phyloP scores from a whole-genome alignment of 306 rosid genomes.

The Urtica urens region DNA sequence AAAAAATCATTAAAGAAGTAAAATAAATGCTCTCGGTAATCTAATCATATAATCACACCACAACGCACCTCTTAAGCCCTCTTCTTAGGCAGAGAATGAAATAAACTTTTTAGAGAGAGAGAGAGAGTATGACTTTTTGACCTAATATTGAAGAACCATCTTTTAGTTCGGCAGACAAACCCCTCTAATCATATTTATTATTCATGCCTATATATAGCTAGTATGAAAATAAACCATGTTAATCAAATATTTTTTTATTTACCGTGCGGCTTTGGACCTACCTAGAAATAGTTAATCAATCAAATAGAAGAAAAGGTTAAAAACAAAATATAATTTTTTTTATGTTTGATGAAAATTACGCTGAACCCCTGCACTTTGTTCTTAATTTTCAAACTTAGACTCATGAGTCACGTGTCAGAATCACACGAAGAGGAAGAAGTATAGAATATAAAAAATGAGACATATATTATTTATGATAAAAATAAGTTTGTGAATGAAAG shows the following conservation, averaged over 20 bases:
- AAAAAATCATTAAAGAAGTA: slow-evolving; percentile 13
- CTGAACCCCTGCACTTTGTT: not conserved
- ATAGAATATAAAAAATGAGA: not conserved
- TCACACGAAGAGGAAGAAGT: too few species aligned
- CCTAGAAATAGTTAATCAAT: not conserved
- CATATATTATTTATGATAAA: too few species aligned
- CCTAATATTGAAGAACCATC: slow-evolving; percentile 14
- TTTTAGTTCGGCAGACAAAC: slow-evolving; percentile 17
- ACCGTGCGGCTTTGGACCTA: slow-evolving; percentile 4
- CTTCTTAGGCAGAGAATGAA: slow-evolving; percentile 23
- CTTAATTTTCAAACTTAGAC: not conserved
- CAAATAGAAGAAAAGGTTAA: not conserved
- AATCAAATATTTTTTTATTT: too few species aligned
- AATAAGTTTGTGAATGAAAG: slow-evolving; percentile 5
- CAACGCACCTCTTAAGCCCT: slow-evolving; percentile 11
- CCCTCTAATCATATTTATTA: not conserved
- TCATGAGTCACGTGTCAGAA: slow-evolving; percentile 10
- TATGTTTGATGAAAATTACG: not conserved
- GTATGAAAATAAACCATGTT: not conserved
- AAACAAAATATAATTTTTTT: not conserved
- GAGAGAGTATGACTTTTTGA: slow-evolving; percentile 25
- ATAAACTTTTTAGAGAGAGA: slow-evolving; percentile 8
- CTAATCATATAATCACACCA: slow-evolving; percentile 23
- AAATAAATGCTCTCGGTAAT: slow-evolving; percentile 31
- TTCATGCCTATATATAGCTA: not conserved